Evolutionary conservation across 2,329 filamentous ascomycete genomes (phyloP).

Genomic region (Scedosporium aurantiacum): DNA sequence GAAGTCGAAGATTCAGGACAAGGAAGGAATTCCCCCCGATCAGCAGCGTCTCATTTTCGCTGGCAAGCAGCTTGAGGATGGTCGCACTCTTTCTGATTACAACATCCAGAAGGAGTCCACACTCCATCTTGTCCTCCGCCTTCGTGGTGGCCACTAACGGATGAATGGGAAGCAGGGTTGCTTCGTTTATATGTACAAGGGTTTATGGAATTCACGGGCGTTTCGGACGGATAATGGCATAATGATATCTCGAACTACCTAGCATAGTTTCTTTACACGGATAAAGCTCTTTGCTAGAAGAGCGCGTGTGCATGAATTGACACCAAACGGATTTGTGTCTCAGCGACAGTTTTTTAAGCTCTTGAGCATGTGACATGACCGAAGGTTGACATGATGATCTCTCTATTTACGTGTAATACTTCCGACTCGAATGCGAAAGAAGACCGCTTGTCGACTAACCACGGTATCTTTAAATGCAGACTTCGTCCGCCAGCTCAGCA

Average conservation of each 20-base stretch:
- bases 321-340: neutral
- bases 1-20: conserved; percentile 86
- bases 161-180: conserved; percentile 31
- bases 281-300: neutral
- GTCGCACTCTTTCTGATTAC: conserved; percentile 84
- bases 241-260: neutral
- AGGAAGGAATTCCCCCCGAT: conserved; percentile 88
- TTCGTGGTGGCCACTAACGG: conserved; percentile 51
- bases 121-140: conserved; percentile 67
- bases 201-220: neutral
- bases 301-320: neutral
- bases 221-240: conserved; percentile 3
- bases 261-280: conserved; percentile 3
- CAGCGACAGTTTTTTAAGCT: neutral
- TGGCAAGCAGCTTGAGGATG: conserved; percentile 87
- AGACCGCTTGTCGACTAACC: no score
- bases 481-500: neutral
- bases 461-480: neutral
- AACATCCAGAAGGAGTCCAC: conserved; percentile 93
- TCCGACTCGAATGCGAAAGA: no score
- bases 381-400: no score
- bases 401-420: no score
- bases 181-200: neutral
- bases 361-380: neutral
- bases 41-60: conserved; percentile 91